phyloP scores from a whole-genome alignment of 2,329 filamentous ascomycete species.

The Cercospora canescens region DNA sequence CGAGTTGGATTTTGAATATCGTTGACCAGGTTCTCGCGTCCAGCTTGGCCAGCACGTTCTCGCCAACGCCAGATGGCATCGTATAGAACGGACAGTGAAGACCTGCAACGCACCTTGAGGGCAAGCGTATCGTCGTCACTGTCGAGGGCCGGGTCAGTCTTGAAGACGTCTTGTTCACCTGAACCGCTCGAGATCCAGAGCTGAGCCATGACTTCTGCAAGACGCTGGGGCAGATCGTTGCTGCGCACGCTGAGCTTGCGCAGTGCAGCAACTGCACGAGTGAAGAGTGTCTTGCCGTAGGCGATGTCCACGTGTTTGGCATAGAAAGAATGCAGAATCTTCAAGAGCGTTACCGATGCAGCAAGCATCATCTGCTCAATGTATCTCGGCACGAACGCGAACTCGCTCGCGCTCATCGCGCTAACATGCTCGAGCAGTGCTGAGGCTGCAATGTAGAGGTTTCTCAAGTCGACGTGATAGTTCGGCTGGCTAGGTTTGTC shows the following conservation, averaged over 20 bases:
- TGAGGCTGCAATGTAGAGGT: slow-evolving; percentile 71
- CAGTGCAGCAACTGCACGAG: slow-evolving; percentile 68
- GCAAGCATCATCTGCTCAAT: slow-evolving; percentile 85
- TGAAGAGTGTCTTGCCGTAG: slow-evolving; percentile 67
- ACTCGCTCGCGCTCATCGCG: slow-evolving; percentile 55
- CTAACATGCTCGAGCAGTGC: slow-evolving; percentile 71
- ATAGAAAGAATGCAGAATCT: slow-evolving; percentile 75
- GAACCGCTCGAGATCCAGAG: slow-evolving; percentile 67
- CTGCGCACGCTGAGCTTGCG: slow-evolving; percentile 71
- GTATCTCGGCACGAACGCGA: slow-evolving; percentile 69
- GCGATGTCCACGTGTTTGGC: slow-evolving; percentile 69
- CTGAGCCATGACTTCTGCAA: slow-evolving; percentile 83
- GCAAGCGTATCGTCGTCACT: slow-evolving; percentile 64
- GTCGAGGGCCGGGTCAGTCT: slow-evolving; percentile 24
- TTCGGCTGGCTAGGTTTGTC: slow-evolving; percentile 71
- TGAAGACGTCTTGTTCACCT: slow-evolving; percentile 30
- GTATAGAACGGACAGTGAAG: slow-evolving; percentile 83
- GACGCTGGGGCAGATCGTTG: slow-evolving; percentile 76
- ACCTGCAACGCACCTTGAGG: slow-evolving; percentile 77
- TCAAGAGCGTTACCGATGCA: slow-evolving; percentile 73
- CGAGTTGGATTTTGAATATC: slow-evolving; percentile 79
- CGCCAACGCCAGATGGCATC: slow-evolving; percentile 86
- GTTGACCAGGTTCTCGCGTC: slow-evolving; percentile 49
- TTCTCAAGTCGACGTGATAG: slow-evolving; percentile 73
- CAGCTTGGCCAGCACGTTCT: slow-evolving; percentile 63